Evolutionary conservation across 768 basidiomycete genomes (phyloP).

Genomic region (Sistotremastrum suecicum): DNA sequence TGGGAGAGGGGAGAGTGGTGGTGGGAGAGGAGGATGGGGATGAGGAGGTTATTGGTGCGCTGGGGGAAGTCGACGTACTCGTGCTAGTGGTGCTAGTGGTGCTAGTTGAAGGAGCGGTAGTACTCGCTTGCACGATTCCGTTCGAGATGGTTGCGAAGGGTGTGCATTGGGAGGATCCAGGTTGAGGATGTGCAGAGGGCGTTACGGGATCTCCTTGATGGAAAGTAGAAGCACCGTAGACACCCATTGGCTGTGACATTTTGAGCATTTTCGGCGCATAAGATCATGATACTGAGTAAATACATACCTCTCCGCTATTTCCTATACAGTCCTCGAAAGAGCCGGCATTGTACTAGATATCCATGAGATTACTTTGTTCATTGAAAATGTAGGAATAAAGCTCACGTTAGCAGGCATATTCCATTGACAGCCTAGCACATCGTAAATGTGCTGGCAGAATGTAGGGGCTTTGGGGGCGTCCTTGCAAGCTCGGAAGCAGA

Average conservation of each 20-base stretch:
- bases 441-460: constrained; percentile 48
- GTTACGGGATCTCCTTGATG: constrained; percentile 45
- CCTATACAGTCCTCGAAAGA: constrained; percentile 32
- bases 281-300: constrained; percentile 4
- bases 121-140: constrained; percentile 20
- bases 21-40: too few species aligned
- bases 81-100: constrained; percentile 5
- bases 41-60: too few species aligned
- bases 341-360: constrained; percentile 26
- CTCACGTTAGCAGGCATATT: constrained; percentile 36
- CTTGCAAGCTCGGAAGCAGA: constrained; percentile 64
- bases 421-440: constrained; percentile 44
- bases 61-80: not conserved
- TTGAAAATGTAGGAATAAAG: constrained; percentile 16
- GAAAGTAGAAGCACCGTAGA: constrained; percentile 56
- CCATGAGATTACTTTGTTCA: constrained; percentile 29
- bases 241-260: constrained; percentile 39
- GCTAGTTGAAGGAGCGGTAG: constrained; percentile 6
- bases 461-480: constrained; percentile 32
- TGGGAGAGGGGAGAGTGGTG: too few species aligned
- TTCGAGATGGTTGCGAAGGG: constrained; percentile 38
- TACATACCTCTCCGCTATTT: constrained; percentile 33
- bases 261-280: not conserved
- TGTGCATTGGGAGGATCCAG: constrained; percentile 47
- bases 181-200: constrained; percentile 41